A percentile compares a stretch with the other conserved stretches of the same genome.
Conservation (phyloP, 2,329 filamentous ascomycete species). For the Fusarium dimerum region DNA sequence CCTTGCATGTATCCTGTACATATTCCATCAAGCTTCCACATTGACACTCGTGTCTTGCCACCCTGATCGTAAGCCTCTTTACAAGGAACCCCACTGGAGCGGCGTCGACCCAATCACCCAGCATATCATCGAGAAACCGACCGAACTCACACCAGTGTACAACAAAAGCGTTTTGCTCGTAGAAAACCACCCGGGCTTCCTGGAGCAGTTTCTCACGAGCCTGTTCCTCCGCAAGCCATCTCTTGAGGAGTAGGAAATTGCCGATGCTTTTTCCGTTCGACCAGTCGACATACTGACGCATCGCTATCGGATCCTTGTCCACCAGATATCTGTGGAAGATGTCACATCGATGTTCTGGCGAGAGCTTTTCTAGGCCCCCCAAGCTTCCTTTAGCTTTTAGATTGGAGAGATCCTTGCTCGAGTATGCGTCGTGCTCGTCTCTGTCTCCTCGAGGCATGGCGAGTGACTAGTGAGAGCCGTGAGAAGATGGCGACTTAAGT, state of each 20-base stretch:
- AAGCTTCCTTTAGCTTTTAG: background rate
- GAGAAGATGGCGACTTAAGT: too few species aligned
- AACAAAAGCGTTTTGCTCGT: constrained; percentile 7
- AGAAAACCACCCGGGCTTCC: constrained; percentile 7
- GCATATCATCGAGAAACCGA: constrained; percentile 6
- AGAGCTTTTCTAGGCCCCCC: constrained; percentile 1
- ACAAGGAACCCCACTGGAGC: constrained; percentile 2
- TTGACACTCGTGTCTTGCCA: constrained; percentile 2
- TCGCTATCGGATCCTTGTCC: background rate
- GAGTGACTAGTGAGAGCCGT: too few species aligned
- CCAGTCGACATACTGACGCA: constrained; percentile 4
- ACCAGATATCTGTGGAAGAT: constrained; percentile 2
- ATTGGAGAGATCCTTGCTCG: too few species aligned
- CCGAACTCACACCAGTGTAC: background rate
- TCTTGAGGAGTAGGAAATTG: constrained; percentile 3
- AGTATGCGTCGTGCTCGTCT: too few species aligned
- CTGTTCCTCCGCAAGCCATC: background rate
- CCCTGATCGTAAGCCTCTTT: constrained; percentile 1
- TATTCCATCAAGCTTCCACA: constrained; percentile 6
- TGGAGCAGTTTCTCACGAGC: constrained; percentile 2
- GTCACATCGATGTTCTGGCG: constrained; percentile 1
- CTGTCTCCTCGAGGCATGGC: too few species aligned
- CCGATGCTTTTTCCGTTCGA: constrained; percentile 3
- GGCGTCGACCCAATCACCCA: constrained; percentile 4
- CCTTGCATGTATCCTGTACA: background rate